Evolutionary conservation across 495 filamentous ascomycete genomes (phyloP), one percentile per base, ranked within the genome.

Genomic region (Paragyromitra xinjiangensis): DNA sequence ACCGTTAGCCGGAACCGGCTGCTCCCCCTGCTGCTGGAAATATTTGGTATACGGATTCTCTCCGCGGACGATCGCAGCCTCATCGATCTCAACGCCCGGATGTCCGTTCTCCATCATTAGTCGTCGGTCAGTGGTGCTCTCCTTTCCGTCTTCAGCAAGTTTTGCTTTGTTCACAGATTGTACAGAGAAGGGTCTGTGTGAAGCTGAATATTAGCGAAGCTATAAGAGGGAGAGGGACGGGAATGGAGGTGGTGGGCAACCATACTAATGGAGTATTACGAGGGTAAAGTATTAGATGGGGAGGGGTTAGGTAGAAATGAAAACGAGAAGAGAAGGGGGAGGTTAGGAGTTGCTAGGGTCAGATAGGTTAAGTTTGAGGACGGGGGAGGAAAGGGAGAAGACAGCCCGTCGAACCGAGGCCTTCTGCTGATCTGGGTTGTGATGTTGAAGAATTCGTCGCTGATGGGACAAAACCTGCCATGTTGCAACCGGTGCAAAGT

Each of bases 41-140:
- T 89, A 93, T 65, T 86, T 90, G 71, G 86, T 89, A 75, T 90
- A 92, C 45, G 86, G 84, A 64, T 88, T 86, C 79, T 92, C 90
- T 14, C 91, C 91, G 75, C 89, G 88, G 7, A 84, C 84, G 61
- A 89, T 86, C 6, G 87, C 88, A 8, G 87, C 88, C 22, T 91
- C 90, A 72, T 93, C 91, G 39, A 93, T 82, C 65, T 89, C 88
- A 7, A 87, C 86, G 11, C 85, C 84, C 1, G 87, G 83, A 71
- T 87, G 86, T 4, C 89, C 90, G 76, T 90, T 91, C 67, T 91
- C 89, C 75, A 87, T 83, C 76, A 86, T 84, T 69, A 88, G 82
- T 29, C 85, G 82, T 19, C 84, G 82, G 71, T 87, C 83, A 19
- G 86, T 86, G 29, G 84, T 84, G 26, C 78, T 79, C 74, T 87